Evolutionary conservation across 768 basidiomycete species (phyloP), one percentile per base, ranked within the genome.

Genomic region (Termitomyces sp.): DNA sequence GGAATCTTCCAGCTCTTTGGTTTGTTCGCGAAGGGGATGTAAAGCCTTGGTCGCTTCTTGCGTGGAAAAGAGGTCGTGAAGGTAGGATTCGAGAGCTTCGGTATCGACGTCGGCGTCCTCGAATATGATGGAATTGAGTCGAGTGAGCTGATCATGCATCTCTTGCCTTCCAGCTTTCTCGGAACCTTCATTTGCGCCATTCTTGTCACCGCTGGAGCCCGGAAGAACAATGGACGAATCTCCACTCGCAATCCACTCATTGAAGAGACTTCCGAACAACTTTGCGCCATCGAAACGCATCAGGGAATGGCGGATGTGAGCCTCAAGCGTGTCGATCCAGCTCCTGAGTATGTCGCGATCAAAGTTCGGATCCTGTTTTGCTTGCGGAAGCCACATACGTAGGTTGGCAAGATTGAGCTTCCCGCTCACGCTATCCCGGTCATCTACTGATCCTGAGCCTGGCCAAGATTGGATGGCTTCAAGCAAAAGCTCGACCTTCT

Each of bases 191-290:
- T 44, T 38, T 21, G 32, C 21, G 21, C 54, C 62, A 7, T 51
- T 53, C 23, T 56, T 58, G 3, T 56, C 53, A n/a, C 56, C 44
- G n/a, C 42, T 62, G 19, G 67, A 29, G 19, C 34, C 52, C 19
- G 47, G 51, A 31, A 62, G 62, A 41, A 69, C 57, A 5, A 71
- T 68, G 19, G 68, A 68, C 0, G 75, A 75, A 62, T 79, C 76
- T 2, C 75, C 76, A 40, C 76, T 77, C 2, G 71, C 65, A 21
- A 77, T 57, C 77, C 77, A 78, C 56, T 79, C 77, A 43, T 75
- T 74, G 58, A 77, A 72, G 12, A 79, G 68, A 27, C 61, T 73
- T 1, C 76, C 76, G 25, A 77, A 79, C 7, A 77, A 67, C 46
- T 68, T 73, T 5, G 76, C 77, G 27, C 70, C 71, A 27, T 77